These are phyloP conservation scores for Parastagonospora nodorum DNA, from an alignment of 2,329 filamentous ascomycete genomes.

Conservation along the genomic window DNA sequence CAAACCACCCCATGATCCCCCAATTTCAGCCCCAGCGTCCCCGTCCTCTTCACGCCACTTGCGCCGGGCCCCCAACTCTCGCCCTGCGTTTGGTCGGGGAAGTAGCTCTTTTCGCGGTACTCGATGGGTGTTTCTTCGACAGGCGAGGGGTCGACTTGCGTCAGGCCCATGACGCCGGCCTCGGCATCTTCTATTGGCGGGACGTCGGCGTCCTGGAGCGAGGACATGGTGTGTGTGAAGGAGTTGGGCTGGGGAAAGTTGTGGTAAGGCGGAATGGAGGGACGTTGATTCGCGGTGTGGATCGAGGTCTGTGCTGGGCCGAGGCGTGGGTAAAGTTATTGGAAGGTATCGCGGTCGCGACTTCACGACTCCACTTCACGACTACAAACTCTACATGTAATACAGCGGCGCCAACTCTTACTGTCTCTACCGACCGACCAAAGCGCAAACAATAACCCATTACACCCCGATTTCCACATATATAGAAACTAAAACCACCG, in stretches of 20 bases:
- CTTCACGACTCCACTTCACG: constrained; percentile 1
- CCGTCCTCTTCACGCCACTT: constrained; percentile 18
- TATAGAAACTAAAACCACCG: background rate
- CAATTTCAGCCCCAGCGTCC: constrained; percentile 56
- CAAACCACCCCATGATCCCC: constrained; percentile 74
- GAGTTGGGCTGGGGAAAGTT: background rate
- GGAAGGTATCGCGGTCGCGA: constrained; percentile 3
- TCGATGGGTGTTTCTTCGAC: constrained; percentile 64
- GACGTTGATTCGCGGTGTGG: constrained; percentile 39
- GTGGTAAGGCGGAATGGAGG: constrained; percentile 15
- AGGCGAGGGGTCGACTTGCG: constrained; percentile 81
- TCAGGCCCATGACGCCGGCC: constrained; percentile 67
- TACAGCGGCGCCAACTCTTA: no score
- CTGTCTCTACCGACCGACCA: background rate
- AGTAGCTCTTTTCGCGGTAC: constrained; percentile 57
- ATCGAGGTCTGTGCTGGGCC: constrained; percentile 19
- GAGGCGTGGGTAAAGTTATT: constrained; percentile 9
- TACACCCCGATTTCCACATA: no score
- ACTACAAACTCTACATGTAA: background rate
- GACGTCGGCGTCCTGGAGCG: constrained; percentile 11
- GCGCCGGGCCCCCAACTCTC: constrained; percentile 11
- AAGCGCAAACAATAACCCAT: no score
- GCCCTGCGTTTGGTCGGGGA: constrained; percentile 32
- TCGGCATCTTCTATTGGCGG: constrained; percentile 33
- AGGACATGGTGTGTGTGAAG: constrained; percentile 13